Conservation (phyloP, 2,329 filamentous ascomycete species). For the Monosporascus sp. region DNA sequence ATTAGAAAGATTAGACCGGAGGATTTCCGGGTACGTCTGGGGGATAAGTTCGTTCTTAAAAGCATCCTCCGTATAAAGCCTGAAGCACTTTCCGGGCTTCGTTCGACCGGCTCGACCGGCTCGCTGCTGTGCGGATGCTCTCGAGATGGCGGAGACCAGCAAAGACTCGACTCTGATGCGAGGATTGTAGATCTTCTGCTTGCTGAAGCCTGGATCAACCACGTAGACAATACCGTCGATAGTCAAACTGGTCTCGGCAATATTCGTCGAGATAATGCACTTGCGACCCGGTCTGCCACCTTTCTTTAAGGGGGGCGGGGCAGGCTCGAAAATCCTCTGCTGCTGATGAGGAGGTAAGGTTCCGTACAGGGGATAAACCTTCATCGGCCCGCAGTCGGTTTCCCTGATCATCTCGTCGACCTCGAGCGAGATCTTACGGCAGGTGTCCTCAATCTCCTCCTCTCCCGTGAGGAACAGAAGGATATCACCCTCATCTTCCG, state of each 20-base stretch:
- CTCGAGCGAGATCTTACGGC: slow-evolving; percentile 84
- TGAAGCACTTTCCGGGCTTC: slow-evolving; percentile 95
- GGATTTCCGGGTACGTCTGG: slow-evolving; percentile 92
- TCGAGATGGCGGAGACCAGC: slow-evolving; percentile 95
- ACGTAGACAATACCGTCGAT: slow-evolving; percentile 99
- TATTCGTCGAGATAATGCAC: slow-evolving; percentile 92
- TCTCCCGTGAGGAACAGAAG: slow-evolving; percentile 94
- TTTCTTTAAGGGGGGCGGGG: slow-evolving; percentile 65
- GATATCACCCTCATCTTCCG: slow-evolving; percentile 87
- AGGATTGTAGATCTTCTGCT: slow-evolving; percentile 99
- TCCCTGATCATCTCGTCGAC: slow-evolving; percentile 88
- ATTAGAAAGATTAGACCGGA: slow-evolving; percentile 89
- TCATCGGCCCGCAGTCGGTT: slow-evolving; percentile 83
- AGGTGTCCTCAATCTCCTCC: slow-evolving; percentile 96
- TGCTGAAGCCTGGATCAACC: slow-evolving; percentile 98
- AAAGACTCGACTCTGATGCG: slow-evolving; percentile 94
- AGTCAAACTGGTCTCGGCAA: slow-evolving; percentile 94
- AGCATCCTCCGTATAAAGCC: slow-evolving; percentile 87
- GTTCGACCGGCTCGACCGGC: slow-evolving; percentile 99
- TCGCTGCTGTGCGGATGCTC: slow-evolving; percentile 92
- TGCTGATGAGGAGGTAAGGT: slow-evolving; percentile 89
- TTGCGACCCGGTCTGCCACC: slow-evolving; percentile 89
- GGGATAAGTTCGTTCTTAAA: slow-evolving; percentile 99
- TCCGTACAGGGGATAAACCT: slow-evolving; percentile 90
- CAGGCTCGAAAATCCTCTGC: slow-evolving; percentile 89